These are phyloP conservation scores for Pseudoscleropodium purum DNA, from an alignment of 225 moss, liverwort and hornwort genomes.

Conservation along the genomic window DNA sequence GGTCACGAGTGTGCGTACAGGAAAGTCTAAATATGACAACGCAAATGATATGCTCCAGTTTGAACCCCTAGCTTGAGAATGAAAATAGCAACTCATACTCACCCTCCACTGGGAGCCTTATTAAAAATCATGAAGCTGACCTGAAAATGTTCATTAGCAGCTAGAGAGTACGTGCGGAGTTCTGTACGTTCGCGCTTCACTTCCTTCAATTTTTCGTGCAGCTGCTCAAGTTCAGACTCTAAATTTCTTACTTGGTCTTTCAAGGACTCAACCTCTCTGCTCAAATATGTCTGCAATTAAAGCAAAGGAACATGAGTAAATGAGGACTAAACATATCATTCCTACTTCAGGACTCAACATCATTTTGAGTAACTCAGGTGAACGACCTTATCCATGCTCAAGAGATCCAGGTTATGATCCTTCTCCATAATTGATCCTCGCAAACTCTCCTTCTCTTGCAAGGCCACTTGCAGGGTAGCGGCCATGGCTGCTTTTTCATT, in stretches of 20 bases:
- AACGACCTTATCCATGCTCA: constrained; percentile 92
- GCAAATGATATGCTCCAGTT: background rate
- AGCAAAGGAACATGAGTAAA: background rate
- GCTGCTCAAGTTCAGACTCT: constrained; percentile 48
- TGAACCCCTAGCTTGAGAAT: background rate
- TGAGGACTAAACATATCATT: background rate
- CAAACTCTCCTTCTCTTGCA: constrained; percentile 58
- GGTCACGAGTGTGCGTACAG: background rate
- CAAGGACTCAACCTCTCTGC: constrained; percentile 52
- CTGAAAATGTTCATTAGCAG: constrained; percentile 72
- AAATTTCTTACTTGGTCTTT: constrained; percentile 52
- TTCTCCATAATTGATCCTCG: constrained; percentile 58
- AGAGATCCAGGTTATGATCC: constrained; percentile 76
- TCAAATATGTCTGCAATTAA: constrained; percentile 51
- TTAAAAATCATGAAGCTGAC: constrained; percentile 6
- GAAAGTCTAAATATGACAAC: background rate
- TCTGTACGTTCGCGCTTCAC: constrained; percentile 59
- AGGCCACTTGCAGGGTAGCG: constrained; percentile 57
- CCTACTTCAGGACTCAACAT: background rate
- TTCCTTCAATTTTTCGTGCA: constrained; percentile 54
- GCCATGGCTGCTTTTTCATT: constrained; percentile 56
- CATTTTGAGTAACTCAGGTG: background rate
- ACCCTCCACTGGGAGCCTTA: background rate
- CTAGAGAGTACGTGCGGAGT: constrained; percentile 48
- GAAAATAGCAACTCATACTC: background rate